Conservation (phyloP, 305 asterid genomes). For the Ilex paraguariensis region DNA sequence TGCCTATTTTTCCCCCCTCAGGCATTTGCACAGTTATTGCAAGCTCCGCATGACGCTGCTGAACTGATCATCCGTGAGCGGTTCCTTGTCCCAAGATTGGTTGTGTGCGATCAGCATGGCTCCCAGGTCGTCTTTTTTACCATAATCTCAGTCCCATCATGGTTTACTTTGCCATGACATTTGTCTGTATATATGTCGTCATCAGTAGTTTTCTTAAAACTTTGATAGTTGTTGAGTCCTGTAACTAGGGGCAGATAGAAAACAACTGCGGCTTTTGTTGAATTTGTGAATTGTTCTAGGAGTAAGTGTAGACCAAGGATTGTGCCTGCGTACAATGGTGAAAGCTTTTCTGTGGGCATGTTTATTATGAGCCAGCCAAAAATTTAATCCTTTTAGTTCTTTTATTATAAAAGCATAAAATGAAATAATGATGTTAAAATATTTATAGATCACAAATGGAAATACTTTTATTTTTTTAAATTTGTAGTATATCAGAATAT, state of each 20-base stretch:
- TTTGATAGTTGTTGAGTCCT: no score
- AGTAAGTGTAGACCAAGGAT: neutral
- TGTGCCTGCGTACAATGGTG: no score
- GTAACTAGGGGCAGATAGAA: no score
- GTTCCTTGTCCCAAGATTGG: conserved; percentile 94
- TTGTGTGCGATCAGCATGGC: conserved; percentile 98
- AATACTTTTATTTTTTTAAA: no score
- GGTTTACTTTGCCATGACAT: no score
- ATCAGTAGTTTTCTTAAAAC: neutral
- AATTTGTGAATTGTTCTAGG: neutral
- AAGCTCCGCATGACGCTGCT: conserved; percentile 93
- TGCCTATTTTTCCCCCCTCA: neutral
- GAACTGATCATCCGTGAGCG: conserved; percentile 75
- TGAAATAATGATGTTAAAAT: no score
- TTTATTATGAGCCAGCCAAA: neutral
- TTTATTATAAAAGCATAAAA: neutral
- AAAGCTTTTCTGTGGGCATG: neutral
- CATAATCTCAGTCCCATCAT: neutral
- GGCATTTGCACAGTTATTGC: conserved; percentile 83
- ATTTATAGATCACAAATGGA: no score
- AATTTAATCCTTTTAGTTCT: neutral
- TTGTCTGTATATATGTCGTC: neutral
- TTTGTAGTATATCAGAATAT: no score
- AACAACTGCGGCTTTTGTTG: neutral
- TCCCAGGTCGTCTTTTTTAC: conserved; percentile 64